phyloP scores from a whole-genome alignment of 2,329 filamentous ascomycete species.

The Diaporthe ampelina region DNA sequence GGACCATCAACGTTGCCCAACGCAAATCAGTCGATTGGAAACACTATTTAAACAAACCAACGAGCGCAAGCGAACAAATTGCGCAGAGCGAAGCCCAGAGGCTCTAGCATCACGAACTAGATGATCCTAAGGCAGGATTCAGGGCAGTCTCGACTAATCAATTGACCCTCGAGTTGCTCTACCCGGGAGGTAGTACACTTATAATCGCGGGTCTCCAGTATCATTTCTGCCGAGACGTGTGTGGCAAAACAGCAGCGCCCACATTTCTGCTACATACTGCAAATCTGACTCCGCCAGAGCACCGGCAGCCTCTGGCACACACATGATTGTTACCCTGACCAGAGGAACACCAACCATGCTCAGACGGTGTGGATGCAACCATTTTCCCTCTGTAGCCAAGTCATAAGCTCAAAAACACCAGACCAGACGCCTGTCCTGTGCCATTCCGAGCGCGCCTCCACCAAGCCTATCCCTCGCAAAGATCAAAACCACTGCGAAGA shows the following conservation, averaged over 20 bases:
- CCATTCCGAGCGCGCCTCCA: background rate
- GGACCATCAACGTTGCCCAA: background rate
- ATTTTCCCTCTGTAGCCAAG: too few relatives aligned
- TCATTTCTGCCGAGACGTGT: background rate
- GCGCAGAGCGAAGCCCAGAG: background rate
- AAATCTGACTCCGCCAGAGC: background rate
- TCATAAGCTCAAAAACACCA: background rate
- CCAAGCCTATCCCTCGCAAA: background rate
- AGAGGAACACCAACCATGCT: too few relatives aligned
- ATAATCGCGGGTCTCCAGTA: background rate
- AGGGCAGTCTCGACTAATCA: background rate
- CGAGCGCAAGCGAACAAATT: background rate
- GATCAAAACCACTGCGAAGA: background rate
- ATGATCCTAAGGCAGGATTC: background rate
- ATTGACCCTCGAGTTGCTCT: background rate
- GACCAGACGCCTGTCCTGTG: conserved; percentile 3
- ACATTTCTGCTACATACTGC: background rate
- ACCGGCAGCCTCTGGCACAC: background rate
- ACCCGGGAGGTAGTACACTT: background rate
- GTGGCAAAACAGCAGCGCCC: background rate
- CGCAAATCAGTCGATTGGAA: conserved; percentile 1
- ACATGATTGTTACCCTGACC: background rate
- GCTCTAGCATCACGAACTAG: background rate
- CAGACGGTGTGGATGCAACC: too few relatives aligned
- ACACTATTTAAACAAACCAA: background rate